Evolutionary conservation across 176 grass and related monocot species (phyloP), one percentile per base, ranked within the genome.

Genomic region (Aegilops longissima): DNA sequence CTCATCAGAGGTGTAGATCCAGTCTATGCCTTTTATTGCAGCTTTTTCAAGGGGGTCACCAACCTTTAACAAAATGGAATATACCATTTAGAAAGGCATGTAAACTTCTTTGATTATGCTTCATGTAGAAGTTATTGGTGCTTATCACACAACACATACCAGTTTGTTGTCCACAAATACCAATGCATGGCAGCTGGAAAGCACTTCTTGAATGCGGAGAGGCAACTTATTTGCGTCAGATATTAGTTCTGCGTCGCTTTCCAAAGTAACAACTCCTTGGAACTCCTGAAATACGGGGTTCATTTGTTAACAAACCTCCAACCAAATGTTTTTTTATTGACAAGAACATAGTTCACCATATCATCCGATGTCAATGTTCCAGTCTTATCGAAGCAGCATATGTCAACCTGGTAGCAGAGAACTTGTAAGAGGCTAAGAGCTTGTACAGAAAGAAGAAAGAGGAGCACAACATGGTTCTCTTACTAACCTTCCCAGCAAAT

Each of bases 21-120:
- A 99, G 87, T 96, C 94, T 89, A 99, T 96, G 81, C 97, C 97
- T 83, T 96, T 99, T 40, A 96, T 88, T 79, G 94, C 97, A 88
- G 97, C 97, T 80, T 93, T 99, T 87, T 99, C 97, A 61, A 99
- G 97, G 88, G 97, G 97, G 88, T 99, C 97, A 72, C 97, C 97
- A 78, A 99, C 97, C 97, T 99, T 83, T 31, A 84, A 85, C 70
- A 86, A 80, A 34, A 82, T 73, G 44, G 67, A 93, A 80, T 36
- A 77, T 81, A 81, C 11, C 29, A 85, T 84, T 81, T 90, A 39
- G 71, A 39, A 78, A 62, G 64, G 33, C 30, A 58, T 30, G 13
- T 21, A 82, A 45, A 7, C 84, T 82, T 76, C 33, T n/a, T 85
- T n/a, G 2, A 73, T 81, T 44, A 76, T 77, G 34, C 4, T 71